These are phyloP conservation scores for Abrus precatorius DNA, from an alignment of 306 rosid genomes.

Conservation along the genomic window DNA sequence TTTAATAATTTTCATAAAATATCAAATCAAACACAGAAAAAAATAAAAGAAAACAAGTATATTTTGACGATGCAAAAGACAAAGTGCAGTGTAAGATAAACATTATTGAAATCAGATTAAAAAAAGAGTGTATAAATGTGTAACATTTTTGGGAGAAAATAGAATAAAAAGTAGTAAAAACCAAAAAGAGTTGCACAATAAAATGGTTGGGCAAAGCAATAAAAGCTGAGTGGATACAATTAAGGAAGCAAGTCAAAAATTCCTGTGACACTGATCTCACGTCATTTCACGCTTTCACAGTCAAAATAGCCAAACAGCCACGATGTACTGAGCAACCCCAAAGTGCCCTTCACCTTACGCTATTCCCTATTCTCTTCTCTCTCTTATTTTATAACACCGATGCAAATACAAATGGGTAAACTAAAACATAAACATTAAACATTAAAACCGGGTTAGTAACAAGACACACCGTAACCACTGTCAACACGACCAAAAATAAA, in stretches of 20 bases:
- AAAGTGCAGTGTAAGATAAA: not conserved
- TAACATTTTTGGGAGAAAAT: no score
- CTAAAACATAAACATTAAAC: not conserved
- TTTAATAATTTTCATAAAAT: no score
- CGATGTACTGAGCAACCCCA: not conserved
- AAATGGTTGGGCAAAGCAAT: constrained; percentile 37
- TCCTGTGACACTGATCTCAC: constrained; percentile 50
- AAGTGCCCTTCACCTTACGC: constrained; percentile 38
- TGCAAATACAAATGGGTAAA: constrained; percentile 20
- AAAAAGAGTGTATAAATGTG: not conserved
- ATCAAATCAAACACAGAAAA: no score
- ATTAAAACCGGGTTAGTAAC: constrained; percentile 8
- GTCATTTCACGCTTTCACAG: constrained; percentile 50
- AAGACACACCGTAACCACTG: not conserved
- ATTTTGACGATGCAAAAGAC: not conserved
- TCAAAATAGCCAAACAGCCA: constrained; percentile 47
- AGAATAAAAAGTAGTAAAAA: not conserved
- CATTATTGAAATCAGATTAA: not conserved
- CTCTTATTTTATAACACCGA: not conserved
- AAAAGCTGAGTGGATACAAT: constrained; percentile 19
- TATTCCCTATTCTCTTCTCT: not conserved
- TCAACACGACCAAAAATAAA: constrained; percentile 17
- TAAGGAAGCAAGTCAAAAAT: constrained; percentile 42
- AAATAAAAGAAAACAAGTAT: not conserved
- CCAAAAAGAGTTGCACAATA: constrained; percentile 12